Base-by-base conservation (phyloP, 2,329 filamentous ascomycete species). In the Fusarium musae region DNA sequence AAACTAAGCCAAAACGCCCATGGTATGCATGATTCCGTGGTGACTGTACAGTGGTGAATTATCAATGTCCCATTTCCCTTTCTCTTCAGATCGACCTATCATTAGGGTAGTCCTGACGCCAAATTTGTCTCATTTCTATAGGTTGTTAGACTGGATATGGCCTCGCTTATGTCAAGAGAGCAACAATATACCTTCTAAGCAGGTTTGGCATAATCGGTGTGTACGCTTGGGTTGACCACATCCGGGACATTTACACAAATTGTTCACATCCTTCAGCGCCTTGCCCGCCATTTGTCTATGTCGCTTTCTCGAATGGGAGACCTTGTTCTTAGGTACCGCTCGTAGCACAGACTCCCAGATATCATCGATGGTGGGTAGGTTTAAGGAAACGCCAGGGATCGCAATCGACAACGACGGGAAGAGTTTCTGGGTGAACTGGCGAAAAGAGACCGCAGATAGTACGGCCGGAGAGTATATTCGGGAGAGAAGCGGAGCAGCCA, bases 271-370 rank as follows among this genome's bases (percentile, higher is more conserved):
- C 85, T 97, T 93, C 77, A 99, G 84, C 49, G 92, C 96, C 85
- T 99, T 99, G 79, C 96, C 96, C 30, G 95, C 96, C 92, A 98
- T 93, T 80, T 97, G 95, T 78, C 97, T 91, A 80, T 95, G 92
- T 77, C 96, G 90, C 88, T 95, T 97, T 86, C 96, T 97, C 87
- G 94, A 94, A 83, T 99, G 94, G 46, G 96, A 98, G 39, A 95
- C 97, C 89, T 98, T 99, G 86, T 97, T 98, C 89, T 99, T 99
- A 9, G 96, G 96, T 21, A 98, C 96, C 3, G 96, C 96, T 75
- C 92, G 92, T 75, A 99, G 87, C 50, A 99, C 89, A 10, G 93
- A 95, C 76, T 98, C 96, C 96, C 96, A 98, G 78, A 99, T 91
- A 72, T 93, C 93, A 63, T 90, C 91, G 28, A 97, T 80, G 56